Percentiles rank a stretch among this genome's conserved stretches.
Conservation (phyloP, 78 protist genomes). For the Emiliania huxleyi region DNA sequence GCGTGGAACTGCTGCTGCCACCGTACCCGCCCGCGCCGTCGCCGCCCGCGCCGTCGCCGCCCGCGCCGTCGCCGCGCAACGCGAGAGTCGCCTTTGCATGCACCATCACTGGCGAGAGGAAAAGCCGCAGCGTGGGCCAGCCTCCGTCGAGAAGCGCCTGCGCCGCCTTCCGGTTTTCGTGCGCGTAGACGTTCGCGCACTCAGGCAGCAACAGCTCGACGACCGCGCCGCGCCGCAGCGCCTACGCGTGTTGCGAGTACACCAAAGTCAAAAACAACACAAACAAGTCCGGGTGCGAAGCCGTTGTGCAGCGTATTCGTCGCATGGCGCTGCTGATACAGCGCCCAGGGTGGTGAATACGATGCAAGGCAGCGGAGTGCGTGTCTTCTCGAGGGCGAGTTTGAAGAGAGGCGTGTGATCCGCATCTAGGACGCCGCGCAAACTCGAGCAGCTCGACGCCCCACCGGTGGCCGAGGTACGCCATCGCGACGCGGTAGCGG, state of each 20-base stretch:
- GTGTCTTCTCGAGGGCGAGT: too few species aligned
- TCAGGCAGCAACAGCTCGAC: background rate
- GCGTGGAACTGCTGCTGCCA: background rate
- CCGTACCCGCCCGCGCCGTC: background rate
- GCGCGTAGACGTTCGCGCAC: background rate
- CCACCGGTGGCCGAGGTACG: background rate
- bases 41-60: background rate
- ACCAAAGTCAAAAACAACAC: too few species aligned
- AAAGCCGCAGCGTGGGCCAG: background rate
- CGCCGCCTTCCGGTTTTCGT: background rate
- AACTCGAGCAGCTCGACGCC: background rate
- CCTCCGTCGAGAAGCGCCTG: background rate
- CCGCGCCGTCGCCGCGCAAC: background rate
- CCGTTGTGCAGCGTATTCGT: too few species aligned
- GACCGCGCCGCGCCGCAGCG: background rate
- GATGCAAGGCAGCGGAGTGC: too few species aligned
- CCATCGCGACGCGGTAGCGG: background rate
- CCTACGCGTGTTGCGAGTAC: too few species aligned
- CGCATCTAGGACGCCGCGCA: too few species aligned
- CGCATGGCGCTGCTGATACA: too few species aligned
- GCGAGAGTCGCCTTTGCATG: background rate
- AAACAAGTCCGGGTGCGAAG: too few species aligned
- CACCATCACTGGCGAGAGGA: background rate
- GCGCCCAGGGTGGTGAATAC: too few species aligned
- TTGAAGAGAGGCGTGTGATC: too few species aligned